Evolutionary conservation across 2,329 filamentous ascomycete species (phyloP), one percentile per base, ranked within the genome.

Genomic region (Acrodontium crateriforme): DNA sequence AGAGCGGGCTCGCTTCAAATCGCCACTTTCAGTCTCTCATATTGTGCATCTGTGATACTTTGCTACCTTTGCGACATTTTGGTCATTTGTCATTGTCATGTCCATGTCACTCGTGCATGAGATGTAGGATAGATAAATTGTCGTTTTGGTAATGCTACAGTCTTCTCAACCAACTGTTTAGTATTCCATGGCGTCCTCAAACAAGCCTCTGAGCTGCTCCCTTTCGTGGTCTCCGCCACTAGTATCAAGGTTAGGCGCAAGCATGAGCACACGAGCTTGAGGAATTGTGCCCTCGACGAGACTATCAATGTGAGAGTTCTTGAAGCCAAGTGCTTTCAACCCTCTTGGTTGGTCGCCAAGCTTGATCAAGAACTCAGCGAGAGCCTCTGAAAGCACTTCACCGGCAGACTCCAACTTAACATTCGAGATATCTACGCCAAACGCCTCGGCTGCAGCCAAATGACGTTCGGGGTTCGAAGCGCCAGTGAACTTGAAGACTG

Each of bases 221-320:
- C 62, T 55, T 46, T 66, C 60, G 25, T 52, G 55, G 24, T 62
- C 56, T 9, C 58, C 41, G 30, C 63, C 55, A 27, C 47, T 48
- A 35, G 48, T 60, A 25, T 63, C 62, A 36, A 98, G 54, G 15
- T 71, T 84, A 1, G 89, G 91, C 16, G 89, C 89, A 37, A 98
- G 59, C 77, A 85, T 89, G 47, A 98, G 54, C 30, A 98, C 91
- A 40, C 89, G 66, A 31, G 74, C 73, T 60, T 98, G 89, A 4
- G 89, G 89, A 36, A 98, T 75, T 1, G 89, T 98, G 2, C 89
- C 91, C 55, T 95, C 87, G 2, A 98, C 84, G 37, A 98, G 60
- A 7, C 63, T 71, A 38, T 91, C 82, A 11, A 98, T 63, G 58
- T 95, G 72, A 20, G 71, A 69, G 10, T 55, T 59, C 29, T 67